A percentile compares a stretch with the other conserved stretches of the same genome.
Evolutionary conservation across 73 alveolate genomes (phyloP).

Genomic region (Paramecium sexaurelia): DNA sequence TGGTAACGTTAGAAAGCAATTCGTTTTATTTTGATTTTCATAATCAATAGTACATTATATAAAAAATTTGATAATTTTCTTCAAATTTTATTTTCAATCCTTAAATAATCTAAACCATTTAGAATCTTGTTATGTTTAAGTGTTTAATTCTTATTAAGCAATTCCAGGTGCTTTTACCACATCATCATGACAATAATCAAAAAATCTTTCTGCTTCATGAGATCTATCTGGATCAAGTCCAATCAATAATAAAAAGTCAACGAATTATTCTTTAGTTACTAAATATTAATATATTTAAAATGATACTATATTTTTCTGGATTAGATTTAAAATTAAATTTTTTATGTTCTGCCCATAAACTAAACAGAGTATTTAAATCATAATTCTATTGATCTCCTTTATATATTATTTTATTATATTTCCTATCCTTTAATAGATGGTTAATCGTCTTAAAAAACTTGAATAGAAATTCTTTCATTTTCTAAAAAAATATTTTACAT

Average conservation of each 20-base stretch:
- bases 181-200: slow-evolving; percentile 60
- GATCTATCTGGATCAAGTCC: slow-evolving; percentile 38
- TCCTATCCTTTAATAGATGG: slow-evolving; percentile 15
- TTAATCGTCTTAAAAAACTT: slow-evolving; percentile 32
- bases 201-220: slow-evolving; percentile 47
- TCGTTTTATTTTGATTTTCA: slow-evolving; percentile 76
- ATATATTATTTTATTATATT: slow-evolving; percentile 31
- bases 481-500: neutral
- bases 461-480: slow-evolving; percentile 45
- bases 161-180: neutral
- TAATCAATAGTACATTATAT: neutral
- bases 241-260: slow-evolving; percentile 25
- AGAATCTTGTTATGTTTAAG: neutral
- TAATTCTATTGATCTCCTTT: neutral
- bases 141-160: neutral
- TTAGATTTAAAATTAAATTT: neutral
- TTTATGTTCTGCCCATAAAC: slow-evolving; percentile 56
- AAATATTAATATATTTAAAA: neutral
- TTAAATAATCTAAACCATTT: slow-evolving; percentile 40
- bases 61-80: neutral
- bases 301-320: slow-evolving; percentile 27
- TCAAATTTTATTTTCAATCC: neutral
- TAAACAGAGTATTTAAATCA: neutral
- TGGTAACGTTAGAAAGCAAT: slow-evolving; percentile 97
- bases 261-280: slow-evolving; percentile 24